phyloP scores from a whole-genome alignment of 1,284 basidiomycete genomes.

The Athelia sp. region DNA sequence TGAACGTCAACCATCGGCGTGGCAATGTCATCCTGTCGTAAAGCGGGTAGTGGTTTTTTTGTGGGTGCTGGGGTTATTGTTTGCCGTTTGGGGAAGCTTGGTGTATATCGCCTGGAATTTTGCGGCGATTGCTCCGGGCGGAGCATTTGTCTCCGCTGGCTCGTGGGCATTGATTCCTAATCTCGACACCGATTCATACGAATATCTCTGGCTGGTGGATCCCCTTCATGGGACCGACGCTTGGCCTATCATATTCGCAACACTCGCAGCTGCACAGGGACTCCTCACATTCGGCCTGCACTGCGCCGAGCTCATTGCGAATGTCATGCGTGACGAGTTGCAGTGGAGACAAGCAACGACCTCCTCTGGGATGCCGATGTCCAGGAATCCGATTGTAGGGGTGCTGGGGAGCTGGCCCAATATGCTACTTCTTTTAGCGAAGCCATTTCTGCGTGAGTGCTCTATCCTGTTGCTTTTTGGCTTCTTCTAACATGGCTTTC shows the following conservation, averaged over 20 bases:
- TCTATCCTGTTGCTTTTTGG: constrained; percentile 9
- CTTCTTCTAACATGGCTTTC: constrained; percentile 7
- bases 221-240: not conserved
- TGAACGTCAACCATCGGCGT: constrained; percentile 21
- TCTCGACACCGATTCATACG: not conserved
- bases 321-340: constrained; percentile 22
- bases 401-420: constrained; percentile 12
- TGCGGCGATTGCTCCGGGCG: not conserved
- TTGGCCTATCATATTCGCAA: not conserved
- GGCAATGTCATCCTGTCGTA: constrained; percentile 17
- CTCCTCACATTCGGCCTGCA: constrained; percentile 24
- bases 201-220: not conserved
- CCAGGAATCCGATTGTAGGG: constrained; percentile 16
- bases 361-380: constrained; percentile 8
- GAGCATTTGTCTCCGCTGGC: not conserved
- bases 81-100: constrained; percentile 18
- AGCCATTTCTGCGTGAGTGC: not conserved
- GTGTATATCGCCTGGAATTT: constrained; percentile 5
- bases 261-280: constrained; percentile 20
- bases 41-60: constrained; percentile 14
- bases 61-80: constrained; percentile 17
- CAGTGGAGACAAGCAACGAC: constrained; percentile 19
- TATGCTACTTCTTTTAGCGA: not conserved
- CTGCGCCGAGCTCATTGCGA: constrained; percentile 22
- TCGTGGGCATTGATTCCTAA: not conserved